phyloP scores from a whole-genome alignment of 2,329 filamentous ascomycete genomes.

The Epichloe sylvatica region DNA sequence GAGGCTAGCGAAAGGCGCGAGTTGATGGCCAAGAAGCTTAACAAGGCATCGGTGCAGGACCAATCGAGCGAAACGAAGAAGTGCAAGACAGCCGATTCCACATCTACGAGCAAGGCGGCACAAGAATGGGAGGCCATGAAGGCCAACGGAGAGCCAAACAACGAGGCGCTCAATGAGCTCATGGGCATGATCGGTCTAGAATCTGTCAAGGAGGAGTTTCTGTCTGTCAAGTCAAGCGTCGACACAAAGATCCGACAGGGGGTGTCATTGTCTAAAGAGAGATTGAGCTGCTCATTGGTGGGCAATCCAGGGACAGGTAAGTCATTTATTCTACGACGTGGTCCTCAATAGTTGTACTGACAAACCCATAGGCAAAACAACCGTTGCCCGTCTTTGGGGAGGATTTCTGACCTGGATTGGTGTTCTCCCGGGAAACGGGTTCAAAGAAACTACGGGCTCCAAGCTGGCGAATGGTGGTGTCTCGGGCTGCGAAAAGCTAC shows the following conservation, averaged over 20 bases:
- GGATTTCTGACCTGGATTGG: constrained; percentile 49
- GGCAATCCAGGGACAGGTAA: constrained; percentile 64
- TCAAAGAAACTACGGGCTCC: constrained; percentile 56
- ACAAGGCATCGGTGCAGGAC: neutral
- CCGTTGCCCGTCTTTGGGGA: constrained; percentile 56
- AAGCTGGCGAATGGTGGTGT: constrained; percentile 50
- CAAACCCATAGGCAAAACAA: constrained; percentile 44
- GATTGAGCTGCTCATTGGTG: constrained; percentile 48
- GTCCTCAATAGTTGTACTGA: no score
- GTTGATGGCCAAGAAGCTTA: neutral
- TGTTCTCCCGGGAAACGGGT: constrained; percentile 43
- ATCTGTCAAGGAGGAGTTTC: constrained; percentile 48
- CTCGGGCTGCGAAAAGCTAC: constrained; percentile 36
- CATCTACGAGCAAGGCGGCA: constrained; percentile 16
- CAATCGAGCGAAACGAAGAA: neutral
- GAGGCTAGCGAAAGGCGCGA: constrained; percentile 12
- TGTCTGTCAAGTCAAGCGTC: constrained; percentile 48
- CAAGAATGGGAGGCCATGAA: constrained; percentile 53
- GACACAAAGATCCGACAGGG: constrained; percentile 45
- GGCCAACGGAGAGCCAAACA: constrained; percentile 32
- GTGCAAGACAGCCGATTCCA: neutral
- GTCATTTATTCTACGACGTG: constrained; percentile 3
- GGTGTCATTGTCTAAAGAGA: constrained; percentile 38
- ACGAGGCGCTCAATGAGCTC: constrained; percentile 42
- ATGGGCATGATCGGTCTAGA: constrained; percentile 63